phyloP scores from a whole-genome alignment of 2,329 filamentous ascomycete genomes.

The Penicillium hordei region DNA sequence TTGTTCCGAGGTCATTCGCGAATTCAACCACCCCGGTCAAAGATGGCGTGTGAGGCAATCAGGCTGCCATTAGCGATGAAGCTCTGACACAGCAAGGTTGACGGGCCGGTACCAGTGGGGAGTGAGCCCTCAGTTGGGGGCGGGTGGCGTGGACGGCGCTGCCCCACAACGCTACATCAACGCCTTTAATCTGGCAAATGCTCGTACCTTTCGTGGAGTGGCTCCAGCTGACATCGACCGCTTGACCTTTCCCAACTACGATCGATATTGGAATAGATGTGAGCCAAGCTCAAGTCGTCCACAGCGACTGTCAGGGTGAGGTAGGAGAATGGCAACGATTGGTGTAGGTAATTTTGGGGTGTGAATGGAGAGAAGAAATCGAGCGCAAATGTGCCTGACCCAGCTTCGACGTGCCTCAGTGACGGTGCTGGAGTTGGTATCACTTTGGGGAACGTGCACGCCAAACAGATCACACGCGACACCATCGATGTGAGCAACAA shows the following conservation, averaged over 20 bases:
- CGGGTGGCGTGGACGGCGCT: conserved; percentile 38
- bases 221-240: conserved; percentile 17
- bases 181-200: conserved; percentile 32
- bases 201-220: conserved; percentile 10
- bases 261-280: no score
- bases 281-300: conserved; percentile 11
- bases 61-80: conserved; percentile 35
- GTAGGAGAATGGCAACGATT: conserved; percentile 41
- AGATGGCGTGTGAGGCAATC: conserved; percentile 17
- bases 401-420: conserved; percentile 30
- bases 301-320: conserved; percentile 35
- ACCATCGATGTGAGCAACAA: conserved; percentile 37
- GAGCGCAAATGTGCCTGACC: conserved; percentile 35
- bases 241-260: conserved; percentile 14
- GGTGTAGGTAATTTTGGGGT: conserved; percentile 40
- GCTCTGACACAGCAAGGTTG: conserved; percentile 26
- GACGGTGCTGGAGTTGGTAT: conserved; percentile 31
- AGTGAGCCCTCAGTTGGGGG: conserved; percentile 24
- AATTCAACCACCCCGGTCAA: conserved; percentile 31
- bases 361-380: conserved; percentile 46
- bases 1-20: conserved; percentile 37
- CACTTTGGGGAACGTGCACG: conserved; percentile 23
- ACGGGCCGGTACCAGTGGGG: conserved; percentile 23
- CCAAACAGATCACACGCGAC: conserved; percentile 43
- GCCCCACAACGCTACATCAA: conserved; percentile 39